Evolutionary conservation across 2,329 filamentous ascomycete species (phyloP).

Genomic region (Phymatotrichopsis omnivora): DNA sequence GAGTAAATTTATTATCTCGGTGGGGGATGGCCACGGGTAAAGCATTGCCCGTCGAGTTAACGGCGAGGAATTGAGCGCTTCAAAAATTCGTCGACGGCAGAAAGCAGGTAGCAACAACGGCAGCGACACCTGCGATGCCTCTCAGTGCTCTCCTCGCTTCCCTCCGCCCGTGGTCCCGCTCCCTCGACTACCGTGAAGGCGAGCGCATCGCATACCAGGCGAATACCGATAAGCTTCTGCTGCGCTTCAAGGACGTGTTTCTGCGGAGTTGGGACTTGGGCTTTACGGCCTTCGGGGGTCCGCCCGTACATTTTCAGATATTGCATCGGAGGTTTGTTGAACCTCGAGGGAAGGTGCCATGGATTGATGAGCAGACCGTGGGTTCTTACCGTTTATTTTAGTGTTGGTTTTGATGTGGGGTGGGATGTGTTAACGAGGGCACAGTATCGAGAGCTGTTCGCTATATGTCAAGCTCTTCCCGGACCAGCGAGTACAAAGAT

Average conservation of each 20-base stretch:
- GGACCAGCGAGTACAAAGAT: constrained; percentile 63
- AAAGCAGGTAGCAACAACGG: too few relatives aligned
- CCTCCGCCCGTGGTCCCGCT: constrained; percentile 1
- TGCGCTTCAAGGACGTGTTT: constrained; percentile 35
- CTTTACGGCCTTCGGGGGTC: constrained; percentile 56
- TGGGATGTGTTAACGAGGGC: background rate
- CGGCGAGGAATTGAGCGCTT: too few relatives aligned
- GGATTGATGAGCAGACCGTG: constrained; percentile 61
- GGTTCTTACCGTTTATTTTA: constrained; percentile 24
- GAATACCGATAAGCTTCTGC: constrained; percentile 26
- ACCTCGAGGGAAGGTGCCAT: constrained; percentile 35
- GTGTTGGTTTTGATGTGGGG: background rate
- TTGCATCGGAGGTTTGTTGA: constrained; percentile 51
- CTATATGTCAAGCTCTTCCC: constrained; percentile 55
- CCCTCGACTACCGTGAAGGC: background rate
- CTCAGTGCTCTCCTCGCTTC: constrained; percentile 15
- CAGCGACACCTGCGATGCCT: too few relatives aligned
- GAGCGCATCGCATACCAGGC: constrained; percentile 14
- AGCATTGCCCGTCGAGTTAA: too few relatives aligned
- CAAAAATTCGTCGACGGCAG: too few relatives aligned
- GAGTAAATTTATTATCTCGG: too few relatives aligned
- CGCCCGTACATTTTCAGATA: constrained; percentile 60
- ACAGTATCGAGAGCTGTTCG: constrained; percentile 63
- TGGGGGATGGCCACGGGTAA: too few relatives aligned
- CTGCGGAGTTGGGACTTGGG: constrained; percentile 48